Percentiles rank a stretch among this genome's conserved stretches.
phyloP scores from a whole-genome alignment of 2,329 filamentous ascomycete genomes.

The Alternaria metachromatica region DNA sequence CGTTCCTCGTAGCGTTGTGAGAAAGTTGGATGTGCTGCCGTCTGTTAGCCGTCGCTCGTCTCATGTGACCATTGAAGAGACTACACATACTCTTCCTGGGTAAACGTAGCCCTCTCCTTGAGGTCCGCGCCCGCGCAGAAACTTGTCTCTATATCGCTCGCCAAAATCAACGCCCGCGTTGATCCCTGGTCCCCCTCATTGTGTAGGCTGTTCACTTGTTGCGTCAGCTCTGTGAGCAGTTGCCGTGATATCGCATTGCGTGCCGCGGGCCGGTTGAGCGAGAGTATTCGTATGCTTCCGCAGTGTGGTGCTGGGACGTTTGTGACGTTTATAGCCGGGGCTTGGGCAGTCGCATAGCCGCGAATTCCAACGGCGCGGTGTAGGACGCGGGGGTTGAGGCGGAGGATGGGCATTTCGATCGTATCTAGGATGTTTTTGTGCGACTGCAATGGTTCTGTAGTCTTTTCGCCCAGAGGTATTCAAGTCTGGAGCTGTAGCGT shows the following conservation, averaged over 20 bases:
- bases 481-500: neutral
- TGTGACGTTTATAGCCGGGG: slow-evolving; percentile 70
- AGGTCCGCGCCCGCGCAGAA: slow-evolving; percentile 97
- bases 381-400: slow-evolving; percentile 27
- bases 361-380: slow-evolving; percentile 34
- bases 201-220: slow-evolving; percentile 75
- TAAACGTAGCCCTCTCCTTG: slow-evolving; percentile 83
- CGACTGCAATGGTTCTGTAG: neutral
- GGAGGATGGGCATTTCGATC: slow-evolving; percentile 32
- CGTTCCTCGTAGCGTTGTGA: slow-evolving; percentile 76
- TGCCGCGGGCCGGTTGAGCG: slow-evolving; percentile 82
- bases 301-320: slow-evolving; percentile 78
- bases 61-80: neutral
- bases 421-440: neutral
- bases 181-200: slow-evolving; percentile 61
- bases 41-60: slow-evolving; percentile 14
- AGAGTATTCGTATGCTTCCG: slow-evolving; percentile 86
- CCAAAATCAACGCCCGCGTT: slow-evolving; percentile 82
- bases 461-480: neutral
- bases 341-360: slow-evolving; percentile 53
- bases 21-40: slow-evolving; percentile 78
- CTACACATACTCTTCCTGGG: slow-evolving; percentile 72
- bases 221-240: slow-evolving; percentile 73
- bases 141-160: slow-evolving; percentile 81
- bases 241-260: slow-evolving; percentile 89